A percentile compares a stretch with the other conserved stretches of the same genome.
phyloP scores from a whole-genome alignment of 108 stramenopile genomes.

The Bacterosira constricta region DNA sequence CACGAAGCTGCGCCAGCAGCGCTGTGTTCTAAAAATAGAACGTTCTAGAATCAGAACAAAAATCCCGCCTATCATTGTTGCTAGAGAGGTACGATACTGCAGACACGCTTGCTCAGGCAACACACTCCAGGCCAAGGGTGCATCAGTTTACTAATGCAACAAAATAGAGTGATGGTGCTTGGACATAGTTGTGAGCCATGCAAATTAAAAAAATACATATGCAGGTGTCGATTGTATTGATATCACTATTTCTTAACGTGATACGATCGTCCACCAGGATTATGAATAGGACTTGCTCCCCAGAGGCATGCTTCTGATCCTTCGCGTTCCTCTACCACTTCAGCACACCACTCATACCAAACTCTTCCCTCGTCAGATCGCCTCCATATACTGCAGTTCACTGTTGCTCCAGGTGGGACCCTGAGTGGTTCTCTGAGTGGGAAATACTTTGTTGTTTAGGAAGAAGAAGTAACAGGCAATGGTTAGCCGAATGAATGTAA shows the following conservation, averaged over 20 bases:
- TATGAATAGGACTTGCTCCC: constrained; percentile 70
- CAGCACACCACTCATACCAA: constrained; percentile 98
- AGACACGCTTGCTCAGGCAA: no score
- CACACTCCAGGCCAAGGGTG: no score
- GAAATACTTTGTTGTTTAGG: constrained; percentile 61
- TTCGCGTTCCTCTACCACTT: constrained; percentile 55
- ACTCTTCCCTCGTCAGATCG: constrained; percentile 67
- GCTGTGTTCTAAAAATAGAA: no score
- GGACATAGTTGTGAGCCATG: no score
- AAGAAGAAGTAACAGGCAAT: background rate
- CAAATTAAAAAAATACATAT: no score
- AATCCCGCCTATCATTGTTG: no score
- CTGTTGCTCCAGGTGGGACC: constrained; percentile 63
- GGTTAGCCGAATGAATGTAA: background rate
- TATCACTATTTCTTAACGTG: constrained; percentile 47
- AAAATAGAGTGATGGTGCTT: no score
- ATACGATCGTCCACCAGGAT: constrained; percentile 89
- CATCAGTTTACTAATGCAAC: no score
- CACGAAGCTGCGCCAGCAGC: no score
- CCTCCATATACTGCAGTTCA: constrained; percentile 89
- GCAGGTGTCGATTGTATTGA: no score
- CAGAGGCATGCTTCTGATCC: constrained; percentile 47
- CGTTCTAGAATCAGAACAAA: no score
- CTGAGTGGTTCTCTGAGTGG: constrained; percentile 86
- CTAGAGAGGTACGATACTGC: no score